phyloP scores from a whole-genome alignment of 805 yeast genomes.

The Kodamaea lidongshanica region DNA sequence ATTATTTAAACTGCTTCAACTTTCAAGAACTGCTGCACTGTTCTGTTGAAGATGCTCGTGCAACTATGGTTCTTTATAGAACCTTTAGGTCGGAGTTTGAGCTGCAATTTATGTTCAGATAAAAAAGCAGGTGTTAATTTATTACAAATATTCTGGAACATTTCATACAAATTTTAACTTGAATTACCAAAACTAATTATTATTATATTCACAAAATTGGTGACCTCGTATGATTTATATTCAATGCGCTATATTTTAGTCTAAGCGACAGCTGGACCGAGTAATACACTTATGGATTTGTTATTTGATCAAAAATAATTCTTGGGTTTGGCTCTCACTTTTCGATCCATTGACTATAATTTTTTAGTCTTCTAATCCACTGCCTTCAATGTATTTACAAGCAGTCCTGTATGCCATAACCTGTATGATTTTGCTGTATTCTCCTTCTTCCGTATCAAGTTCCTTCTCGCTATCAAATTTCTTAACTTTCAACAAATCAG shows the following conservation, averaged over 20 bases:
- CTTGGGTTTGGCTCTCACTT: too few species aligned
- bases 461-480: slow-evolving; percentile 1
- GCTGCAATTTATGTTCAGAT: slow-evolving; percentile 1
- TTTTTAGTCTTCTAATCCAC: slow-evolving; percentile 27
- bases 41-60: slow-evolving; percentile 85
- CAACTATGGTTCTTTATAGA: slow-evolving; percentile 77
- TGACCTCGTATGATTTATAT: too few species aligned
- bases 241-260: too few species aligned
- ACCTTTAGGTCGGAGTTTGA: slow-evolving; percentile 51
- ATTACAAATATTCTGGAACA: background rate
- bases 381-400: slow-evolving; percentile 31
- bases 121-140: slow-evolving; percentile 1
- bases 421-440: slow-evolving; percentile 16
- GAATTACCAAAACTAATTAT: too few species aligned
- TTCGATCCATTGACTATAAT: too few species aligned
- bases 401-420: slow-evolving; percentile 34
- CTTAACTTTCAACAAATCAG: slow-evolving; percentile 3
- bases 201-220: too few species aligned
- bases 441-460: slow-evolving; percentile 1
- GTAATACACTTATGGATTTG: too few species aligned
- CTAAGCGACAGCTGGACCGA: too few species aligned
- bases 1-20: slow-evolving; percentile 45
- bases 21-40: slow-evolving; percentile 77
- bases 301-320: too few species aligned
- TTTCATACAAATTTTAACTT: too few species aligned